Evolutionary conservation across 2,329 filamentous ascomycete species (phyloP).

Genomic region (Metarhizium robertsii): DNA sequence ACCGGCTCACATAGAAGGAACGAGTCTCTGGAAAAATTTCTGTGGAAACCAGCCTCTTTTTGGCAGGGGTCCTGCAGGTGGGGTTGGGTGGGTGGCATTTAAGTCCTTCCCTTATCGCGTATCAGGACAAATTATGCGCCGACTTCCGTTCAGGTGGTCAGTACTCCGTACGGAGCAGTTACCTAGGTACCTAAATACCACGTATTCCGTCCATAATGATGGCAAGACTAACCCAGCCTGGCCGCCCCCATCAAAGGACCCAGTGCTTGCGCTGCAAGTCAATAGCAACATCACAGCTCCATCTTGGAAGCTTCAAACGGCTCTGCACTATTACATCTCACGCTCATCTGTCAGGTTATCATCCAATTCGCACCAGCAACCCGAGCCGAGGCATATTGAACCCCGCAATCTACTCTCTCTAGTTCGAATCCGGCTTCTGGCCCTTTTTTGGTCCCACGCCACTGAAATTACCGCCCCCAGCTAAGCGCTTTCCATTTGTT

Average conservation of each 20-base stretch:
- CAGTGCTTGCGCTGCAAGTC: no score
- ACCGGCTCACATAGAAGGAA: neutral
- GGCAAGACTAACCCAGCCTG: no score
- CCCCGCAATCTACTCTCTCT: neutral
- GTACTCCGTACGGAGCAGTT: no score
- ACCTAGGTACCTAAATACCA: neutral
- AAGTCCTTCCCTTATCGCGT: constrained; percentile 8
- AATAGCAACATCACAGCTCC: no score
- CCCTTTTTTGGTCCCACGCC: neutral
- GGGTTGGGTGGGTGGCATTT: constrained; percentile 4
- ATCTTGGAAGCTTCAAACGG: neutral
- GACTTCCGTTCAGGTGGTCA: constrained; percentile 4
- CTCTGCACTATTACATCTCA: neutral
- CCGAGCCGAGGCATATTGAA: neutral
- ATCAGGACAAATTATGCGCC: constrained; percentile 11
- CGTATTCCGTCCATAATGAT: no score
- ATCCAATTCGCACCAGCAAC: neutral
- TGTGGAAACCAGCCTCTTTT: constrained; percentile 2
- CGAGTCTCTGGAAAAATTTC: constrained; percentile 5
- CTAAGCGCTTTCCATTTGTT: neutral
- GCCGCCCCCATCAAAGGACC: no score
- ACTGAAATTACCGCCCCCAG: neutral
- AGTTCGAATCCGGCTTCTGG: neutral
- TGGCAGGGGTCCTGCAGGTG: constrained; percentile 1
- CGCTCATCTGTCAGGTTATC: neutral